Evolutionary conservation across 2,329 filamentous ascomycete genomes (phyloP), one percentile per base, ranked within the genome.

Genomic region (Cordyceps javanica): DNA sequence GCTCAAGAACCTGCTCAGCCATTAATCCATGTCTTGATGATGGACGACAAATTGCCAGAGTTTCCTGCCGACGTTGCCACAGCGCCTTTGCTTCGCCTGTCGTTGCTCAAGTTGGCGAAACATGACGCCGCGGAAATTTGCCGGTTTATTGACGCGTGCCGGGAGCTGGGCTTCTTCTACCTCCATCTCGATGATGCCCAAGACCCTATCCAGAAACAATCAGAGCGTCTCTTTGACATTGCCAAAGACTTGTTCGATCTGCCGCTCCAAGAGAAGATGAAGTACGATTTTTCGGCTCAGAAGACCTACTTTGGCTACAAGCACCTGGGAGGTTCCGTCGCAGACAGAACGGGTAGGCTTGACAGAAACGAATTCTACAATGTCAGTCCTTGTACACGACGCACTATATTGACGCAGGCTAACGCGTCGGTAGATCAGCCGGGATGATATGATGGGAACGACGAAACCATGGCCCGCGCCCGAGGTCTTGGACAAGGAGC

Each of bases 311-410:
- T 58, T 38, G 55, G 55, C 19, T 58, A 58, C 30, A 58, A 58
- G 23, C 46, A 52, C 28, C 7, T 52, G 4, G 55, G 55, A 9
- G 55, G 45, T 3, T 16, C 45, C 2, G 30, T 52, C 6, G 39
- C 39, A 14, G 55, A 58, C n/a, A 38, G 36, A 25, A 41, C 50
- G 2, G 55, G 55, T 1, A 32, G 39, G n/a, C 39, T 58, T 8
- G 55, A 58, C n/a, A 30, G 48, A 26, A 58, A 52, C 16, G 55
- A 58, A 14, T 58, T 58, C n/a, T 58, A 58, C 39, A 58, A 58
- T 38, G 48, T n/a, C 21, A 34, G 45, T 48, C 11, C 10, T 14
- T 11, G 5, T 10, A 23, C 5, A 21, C 9, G 14, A 19, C 2
- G n/a, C 45, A 19, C 1, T 5, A 21, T 1, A 10, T 32, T 39